Base-by-base conservation (phyloP, 768 basidiomycete genomes). In the Sistotremastrum niveocremeum region DNA sequence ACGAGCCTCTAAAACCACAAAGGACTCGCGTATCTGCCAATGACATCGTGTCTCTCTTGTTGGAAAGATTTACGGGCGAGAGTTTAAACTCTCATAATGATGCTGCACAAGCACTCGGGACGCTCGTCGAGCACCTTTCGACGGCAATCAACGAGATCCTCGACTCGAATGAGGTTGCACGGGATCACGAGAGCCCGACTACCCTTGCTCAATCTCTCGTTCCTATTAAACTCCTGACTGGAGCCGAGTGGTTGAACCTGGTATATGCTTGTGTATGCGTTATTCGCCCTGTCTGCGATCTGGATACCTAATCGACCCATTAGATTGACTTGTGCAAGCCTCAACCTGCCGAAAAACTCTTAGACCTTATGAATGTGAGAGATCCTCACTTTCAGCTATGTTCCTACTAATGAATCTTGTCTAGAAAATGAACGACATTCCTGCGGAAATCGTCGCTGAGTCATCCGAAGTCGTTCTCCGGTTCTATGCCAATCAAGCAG, bases 281-380 rank as follows among this genome's bases (percentile, higher is more conserved):
- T 6, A 33, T 9, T 36, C 37, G 39, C 9, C n/a, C 46, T 37
- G 4, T 7, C 39, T 20, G 4, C 5, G 6, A 42, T 37, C 36
- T 37, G 10, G 41, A 4, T 29, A 28, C 12, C 41, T 34, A 41
- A 56, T 7, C 46, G 33, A 39, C 37, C 49, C 34, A 38, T 0
- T 51, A 84, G 81, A 55, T 77, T 20, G 56, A 63, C 11, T 58
- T 63, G 12, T 55, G 62, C 3, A 82, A 86, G 51, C 53, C 53
- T 0, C 54, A 61, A 29, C 69, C 72, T 1, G 78, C 75, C 1
- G 71, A 79, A 51, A 53, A 56, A 2, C 64, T 70, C 2, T 56
- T 86, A 6, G 58, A 65, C 11, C 60, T 85, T 2, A 80, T 82
- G 72, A 57, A 62, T 59, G 74, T 70, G 9, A 48, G 59, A 52